Conservation (phyloP, 179 eudicot species). For the Beta macrorhiza region DNA sequence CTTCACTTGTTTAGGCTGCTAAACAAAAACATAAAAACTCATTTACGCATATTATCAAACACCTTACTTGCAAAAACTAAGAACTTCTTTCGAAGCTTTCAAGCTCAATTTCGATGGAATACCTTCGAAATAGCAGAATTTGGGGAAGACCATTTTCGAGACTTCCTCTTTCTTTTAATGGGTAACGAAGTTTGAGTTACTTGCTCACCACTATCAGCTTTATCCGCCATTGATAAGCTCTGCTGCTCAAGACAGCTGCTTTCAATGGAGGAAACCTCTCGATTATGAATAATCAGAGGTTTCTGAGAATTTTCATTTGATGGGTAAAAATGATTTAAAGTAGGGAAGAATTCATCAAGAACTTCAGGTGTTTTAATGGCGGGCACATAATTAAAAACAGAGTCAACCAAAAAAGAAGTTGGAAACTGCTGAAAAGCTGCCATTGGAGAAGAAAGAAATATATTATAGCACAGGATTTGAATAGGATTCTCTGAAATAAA, state of each 20-base stretch:
- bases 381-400: constrained; percentile 18
- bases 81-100: background rate
- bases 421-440: constrained; percentile 54
- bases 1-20: constrained; percentile 43
- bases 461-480: background rate
- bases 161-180: constrained; percentile 44
- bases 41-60: constrained; percentile 3
- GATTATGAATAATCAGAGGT: background rate
- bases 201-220: constrained; percentile 34
- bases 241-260: constrained; percentile 31
- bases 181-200: constrained; percentile 25
- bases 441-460: constrained; percentile 31
- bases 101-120: constrained; percentile 3
- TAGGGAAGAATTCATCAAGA: constrained; percentile 23
- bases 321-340: constrained; percentile 11
- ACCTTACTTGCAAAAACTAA: background rate
- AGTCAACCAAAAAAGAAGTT: constrained; percentile 31
- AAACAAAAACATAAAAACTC: background rate
- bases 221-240: constrained; percentile 40
- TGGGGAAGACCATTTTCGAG: constrained; percentile 36
- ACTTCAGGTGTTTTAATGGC: constrained; percentile 4
- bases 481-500: constrained; percentile 13
- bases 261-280: constrained; percentile 21
- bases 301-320: background rate
- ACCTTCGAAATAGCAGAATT: constrained; percentile 59